Evolutionary conservation across 1,284 basidiomycete species (phyloP).

Genomic region (Cystobasidiaceae sp.): DNA sequence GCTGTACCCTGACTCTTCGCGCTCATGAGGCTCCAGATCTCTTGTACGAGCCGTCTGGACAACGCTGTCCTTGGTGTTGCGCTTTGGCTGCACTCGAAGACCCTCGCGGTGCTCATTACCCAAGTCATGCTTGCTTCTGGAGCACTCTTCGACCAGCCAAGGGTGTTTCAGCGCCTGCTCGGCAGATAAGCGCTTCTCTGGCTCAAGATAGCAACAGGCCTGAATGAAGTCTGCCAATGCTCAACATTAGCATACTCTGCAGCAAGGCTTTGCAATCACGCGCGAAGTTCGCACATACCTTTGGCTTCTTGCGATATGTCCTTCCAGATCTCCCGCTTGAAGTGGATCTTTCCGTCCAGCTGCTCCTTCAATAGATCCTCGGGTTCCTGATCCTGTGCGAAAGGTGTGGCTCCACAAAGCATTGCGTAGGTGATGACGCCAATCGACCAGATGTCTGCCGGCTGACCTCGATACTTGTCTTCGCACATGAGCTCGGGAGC

Average conservation of each 20-base stretch:
- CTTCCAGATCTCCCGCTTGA: constrained; percentile 70
- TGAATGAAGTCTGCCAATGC: constrained; percentile 84
- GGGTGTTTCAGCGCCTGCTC: constrained; percentile 62
- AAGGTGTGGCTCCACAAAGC: constrained; percentile 27
- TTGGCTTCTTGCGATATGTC: constrained; percentile 74
- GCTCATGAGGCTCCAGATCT: constrained; percentile 7
- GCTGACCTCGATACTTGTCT: constrained; percentile 14
- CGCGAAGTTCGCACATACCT: constrained; percentile 57
- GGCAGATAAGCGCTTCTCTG: constrained; percentile 66
- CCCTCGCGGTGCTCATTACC: background rate
- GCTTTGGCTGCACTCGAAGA: background rate
- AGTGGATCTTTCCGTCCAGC: constrained; percentile 57
- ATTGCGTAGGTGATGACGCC: constrained; percentile 80
- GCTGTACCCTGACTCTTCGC: background rate
- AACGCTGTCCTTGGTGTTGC: background rate
- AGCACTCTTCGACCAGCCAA: constrained; percentile 11
- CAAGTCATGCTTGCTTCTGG: constrained; percentile 1
- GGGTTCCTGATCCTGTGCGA: background rate
- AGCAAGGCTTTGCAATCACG: too few species aligned
- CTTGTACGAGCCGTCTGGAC: constrained; percentile 3
- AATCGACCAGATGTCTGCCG: constrained; percentile 28
- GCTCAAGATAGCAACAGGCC: constrained; percentile 66
- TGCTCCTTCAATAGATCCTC: constrained; percentile 7
- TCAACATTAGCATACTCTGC: too few species aligned
- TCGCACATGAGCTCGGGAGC: constrained; percentile 17